Evolutionary conservation across 1,139 yeast species (phyloP).

Genomic region (Citeromyces hawaiiensis): DNA sequence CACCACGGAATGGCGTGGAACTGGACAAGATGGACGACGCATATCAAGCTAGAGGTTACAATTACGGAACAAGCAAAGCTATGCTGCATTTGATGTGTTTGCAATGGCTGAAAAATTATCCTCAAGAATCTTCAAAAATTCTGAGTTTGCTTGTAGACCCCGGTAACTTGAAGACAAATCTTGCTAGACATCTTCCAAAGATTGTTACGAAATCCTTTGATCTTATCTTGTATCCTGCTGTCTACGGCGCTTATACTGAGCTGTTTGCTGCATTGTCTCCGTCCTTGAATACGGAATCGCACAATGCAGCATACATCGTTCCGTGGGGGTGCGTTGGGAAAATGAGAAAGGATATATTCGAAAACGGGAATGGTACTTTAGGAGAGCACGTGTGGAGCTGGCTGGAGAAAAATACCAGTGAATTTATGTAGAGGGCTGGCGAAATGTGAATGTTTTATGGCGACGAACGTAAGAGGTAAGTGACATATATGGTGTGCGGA

Average conservation of each 20-base stretch:
- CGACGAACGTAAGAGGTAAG: no score
- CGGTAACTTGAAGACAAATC: constrained; percentile 7
- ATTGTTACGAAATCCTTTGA: no score
- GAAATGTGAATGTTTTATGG: no score
- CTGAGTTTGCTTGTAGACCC: constrained; percentile 14
- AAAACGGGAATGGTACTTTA: no score
- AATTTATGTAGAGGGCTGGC: no score
- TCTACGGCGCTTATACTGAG: constrained; percentile 1
- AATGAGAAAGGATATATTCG: constrained; percentile 1
- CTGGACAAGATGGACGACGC: constrained; percentile 11
- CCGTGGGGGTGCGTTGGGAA: constrained; percentile 3
- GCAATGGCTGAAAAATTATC: constrained; percentile 12
- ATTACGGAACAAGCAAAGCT: constrained; percentile 16
- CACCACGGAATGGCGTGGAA: constrained; percentile 10
- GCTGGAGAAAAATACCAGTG: no score
- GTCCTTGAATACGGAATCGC: background rate
- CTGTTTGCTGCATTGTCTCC: constrained; percentile 2
- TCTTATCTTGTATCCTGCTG: no score
- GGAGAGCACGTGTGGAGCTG: no score
- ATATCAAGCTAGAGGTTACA: constrained; percentile 3
- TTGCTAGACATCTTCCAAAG: background rate
- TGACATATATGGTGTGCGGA: no score
- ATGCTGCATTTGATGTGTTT: constrained; percentile 10
- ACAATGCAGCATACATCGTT: constrained; percentile 4
- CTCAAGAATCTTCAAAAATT: constrained; percentile 7